Base-by-base conservation (phyloP, 345 rosid species). In the Conringia planisiliqua region DNA sequence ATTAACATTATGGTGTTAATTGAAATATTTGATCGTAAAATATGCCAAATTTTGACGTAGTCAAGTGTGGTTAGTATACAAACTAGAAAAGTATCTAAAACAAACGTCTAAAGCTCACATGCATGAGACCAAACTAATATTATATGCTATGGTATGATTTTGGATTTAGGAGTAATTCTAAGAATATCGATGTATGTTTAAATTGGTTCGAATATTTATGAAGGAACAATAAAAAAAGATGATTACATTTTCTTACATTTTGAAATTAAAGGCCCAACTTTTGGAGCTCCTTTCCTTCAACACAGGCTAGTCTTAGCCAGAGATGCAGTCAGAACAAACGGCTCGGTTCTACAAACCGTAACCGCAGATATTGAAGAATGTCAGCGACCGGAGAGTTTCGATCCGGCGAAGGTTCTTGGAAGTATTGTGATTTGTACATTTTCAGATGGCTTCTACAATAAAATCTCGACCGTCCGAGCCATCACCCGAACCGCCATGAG, bases 351-450 rank as follows among this genome's bases (percentile, higher is more conserved):
- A 20, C 84, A 81, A 71, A 82, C 89, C 12, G 0, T 10, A 56
- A 77, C 83, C 20, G 46, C 29, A 33, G 81, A 85, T 73, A 48
- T 77, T 5, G 97, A 93, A 67, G 98, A 93, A 78, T 93, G 98
- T 47, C 92, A 93, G 54, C 47, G 58, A 66, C 92, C 91, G 0
- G 94, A 86, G 17, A 81, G 88, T 50, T 80, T 91, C 20, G 83
- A 91, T 52, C 87, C 87, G 2, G 50, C 26, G 10, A 4, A 27
- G 11, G 98, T 90, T 44, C 50, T 38, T 43, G 90, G 85, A 10
- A 80, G 87, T 62, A 77, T 91, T 46, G 88, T 88, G 27, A 79
- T 91, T 4, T 91, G 98, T 78, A 82, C 85, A 44, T 94, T 86
- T 82, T 91, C 97, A 0, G 76, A 76, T 2, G 97, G 97, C 22